Evolutionary conservation across 2,329 filamentous ascomycete species (phyloP).

Genomic region (Fusarium gaditjirri): DNA sequence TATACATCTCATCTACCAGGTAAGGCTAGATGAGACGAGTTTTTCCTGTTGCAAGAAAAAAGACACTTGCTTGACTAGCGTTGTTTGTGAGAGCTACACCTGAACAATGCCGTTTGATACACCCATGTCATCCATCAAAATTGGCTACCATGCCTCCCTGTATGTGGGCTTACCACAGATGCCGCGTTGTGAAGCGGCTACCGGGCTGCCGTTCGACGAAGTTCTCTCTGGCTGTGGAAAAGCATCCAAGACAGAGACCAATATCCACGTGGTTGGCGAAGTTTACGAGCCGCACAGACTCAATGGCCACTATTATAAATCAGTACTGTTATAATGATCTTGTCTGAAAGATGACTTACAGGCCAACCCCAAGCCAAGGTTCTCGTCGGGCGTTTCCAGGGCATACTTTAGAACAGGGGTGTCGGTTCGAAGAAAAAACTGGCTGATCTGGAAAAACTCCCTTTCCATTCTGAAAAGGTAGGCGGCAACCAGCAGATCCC

Average conservation of each 20-base stretch:
- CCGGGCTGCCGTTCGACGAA: neutral
- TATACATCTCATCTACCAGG: no score
- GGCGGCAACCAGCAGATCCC: neutral
- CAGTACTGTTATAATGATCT: neutral
- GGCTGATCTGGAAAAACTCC: neutral
- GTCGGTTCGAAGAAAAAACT: neutral
- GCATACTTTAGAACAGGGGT: neutral
- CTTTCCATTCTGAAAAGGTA: neutral
- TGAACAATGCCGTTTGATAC: no score
- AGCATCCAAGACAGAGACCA: neutral
- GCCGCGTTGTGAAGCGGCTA: neutral
- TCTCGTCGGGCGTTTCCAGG: neutral
- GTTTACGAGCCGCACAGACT: neutral
- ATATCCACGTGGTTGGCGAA: neutral
- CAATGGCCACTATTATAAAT: neutral
- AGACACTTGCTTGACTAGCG: no score
- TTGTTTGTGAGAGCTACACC: no score
- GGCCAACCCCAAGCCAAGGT: neutral
- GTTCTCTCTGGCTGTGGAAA: neutral
- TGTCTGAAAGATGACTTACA: neutral
- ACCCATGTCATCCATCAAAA: no score
- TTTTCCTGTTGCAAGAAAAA: no score
- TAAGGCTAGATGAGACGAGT: no score
- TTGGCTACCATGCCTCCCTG: no score
- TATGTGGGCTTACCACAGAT: neutral